Base-by-base conservation (phyloP, 192 early-diverging fungal genomes). In the Umbelopsis ramanniana region DNA sequence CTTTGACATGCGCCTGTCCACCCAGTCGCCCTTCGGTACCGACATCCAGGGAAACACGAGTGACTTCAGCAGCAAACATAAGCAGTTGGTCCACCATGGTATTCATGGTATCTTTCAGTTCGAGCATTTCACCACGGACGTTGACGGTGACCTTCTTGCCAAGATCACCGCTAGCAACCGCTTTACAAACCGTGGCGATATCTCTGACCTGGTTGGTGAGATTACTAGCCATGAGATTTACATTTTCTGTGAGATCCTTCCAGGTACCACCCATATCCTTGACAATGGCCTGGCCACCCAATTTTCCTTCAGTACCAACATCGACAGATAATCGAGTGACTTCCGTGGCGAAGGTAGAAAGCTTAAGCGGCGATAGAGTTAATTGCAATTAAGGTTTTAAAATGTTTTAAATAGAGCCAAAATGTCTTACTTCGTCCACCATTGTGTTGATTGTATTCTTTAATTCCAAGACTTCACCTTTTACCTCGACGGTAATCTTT, bases 311-410 rank as follows among this genome's bases (percentile, higher is more conserved):
- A 15, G 89, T 91, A 11, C 92, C 92, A 33, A 93, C 92, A 74
- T 92, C 90, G 8, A 79, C 76, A 0, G 92, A 89, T 9, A 94
- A 90, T 60, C 92, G 88, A 0, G 89, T 89, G 0, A 92, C 93
- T 81, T 94, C 90, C 43, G 78, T 77, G 1, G 85, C 80, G 78
- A 86, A 86, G 3, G 81, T 76, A 23, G 70, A 68, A 33, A 86
- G 63, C 29, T n/a, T n/a, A n/a, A n/a, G n/a, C n/a, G n/a, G n/a
- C n/a, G n/a, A n/a, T n/a, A n/a, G n/a, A n/a, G n/a, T n/a, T n/a
- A n/a, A n/a, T n/a, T n/a, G n/a, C n/a, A n/a, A 47, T 40, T 40
- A 11, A 43, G 40, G 11, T 11, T 43, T 43, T 6, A 43, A 43
- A 11, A 43, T 43, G 40, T 43, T 43, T 11, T 43, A 4, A 43